Evolutionary conservation across 2,329 filamentous ascomycete species (phyloP).

Genomic region (Dryadomyces quercus-mongolicae): DNA sequence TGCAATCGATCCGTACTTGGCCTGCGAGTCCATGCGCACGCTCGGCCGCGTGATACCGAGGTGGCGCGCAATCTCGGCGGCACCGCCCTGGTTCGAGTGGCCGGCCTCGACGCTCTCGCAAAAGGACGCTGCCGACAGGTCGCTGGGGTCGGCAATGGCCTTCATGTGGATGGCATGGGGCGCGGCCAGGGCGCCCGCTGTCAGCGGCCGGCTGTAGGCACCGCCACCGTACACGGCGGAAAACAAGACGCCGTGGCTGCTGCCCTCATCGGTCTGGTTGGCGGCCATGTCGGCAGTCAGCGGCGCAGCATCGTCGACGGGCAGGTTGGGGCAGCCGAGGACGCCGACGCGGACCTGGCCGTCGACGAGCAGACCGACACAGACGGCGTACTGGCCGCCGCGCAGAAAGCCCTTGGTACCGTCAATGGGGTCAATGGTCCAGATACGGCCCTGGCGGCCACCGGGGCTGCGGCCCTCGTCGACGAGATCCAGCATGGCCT

Average conservation of each 20-base stretch:
- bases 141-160: slow-evolving; percentile 35
- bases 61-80: slow-evolving; percentile 69
- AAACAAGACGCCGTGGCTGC: slow-evolving; percentile 78
- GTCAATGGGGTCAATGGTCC: slow-evolving; percentile 95
- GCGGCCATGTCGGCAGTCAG: slow-evolving; percentile 61
- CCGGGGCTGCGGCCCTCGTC: slow-evolving; percentile 59
- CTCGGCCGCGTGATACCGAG: slow-evolving; percentile 82
- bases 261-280: slow-evolving; percentile 60
- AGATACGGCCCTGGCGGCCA: slow-evolving; percentile 67
- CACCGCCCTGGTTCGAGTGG: slow-evolving; percentile 82
- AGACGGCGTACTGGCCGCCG: slow-evolving; percentile 94
- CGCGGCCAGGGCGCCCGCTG: slow-evolving; percentile 35
- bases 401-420: slow-evolving; percentile 95
- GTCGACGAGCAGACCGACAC: slow-evolving; percentile 81
- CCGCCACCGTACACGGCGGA: slow-evolving; percentile 70
- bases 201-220: slow-evolving; percentile 65
- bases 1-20: slow-evolving; percentile 94
- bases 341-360: slow-evolving; percentile 91
- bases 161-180: slow-evolving; percentile 66
- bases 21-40: slow-evolving; percentile 94
- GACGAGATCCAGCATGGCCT: slow-evolving; percentile 48
- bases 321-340: slow-evolving; percentile 89
- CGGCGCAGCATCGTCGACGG: slow-evolving; percentile 65
- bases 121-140: slow-evolving; percentile 69
- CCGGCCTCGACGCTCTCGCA: slow-evolving; percentile 93